Conservation (phyloP, 495 filamentous ascomycete genomes). For the Podospora comata region DNA sequence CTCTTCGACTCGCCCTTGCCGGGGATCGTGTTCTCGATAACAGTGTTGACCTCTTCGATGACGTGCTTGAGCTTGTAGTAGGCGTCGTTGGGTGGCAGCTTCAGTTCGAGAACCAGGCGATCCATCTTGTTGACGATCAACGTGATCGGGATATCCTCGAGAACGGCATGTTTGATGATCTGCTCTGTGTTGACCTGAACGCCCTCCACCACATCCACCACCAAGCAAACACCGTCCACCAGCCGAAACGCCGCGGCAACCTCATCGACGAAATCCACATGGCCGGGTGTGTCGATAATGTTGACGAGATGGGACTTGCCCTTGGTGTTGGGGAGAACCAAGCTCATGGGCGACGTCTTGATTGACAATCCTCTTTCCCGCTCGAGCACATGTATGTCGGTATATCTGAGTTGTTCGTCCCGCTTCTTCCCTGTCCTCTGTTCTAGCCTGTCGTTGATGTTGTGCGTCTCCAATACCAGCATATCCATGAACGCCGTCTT, state of each 20-base stretch:
- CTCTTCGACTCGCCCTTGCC: slow-evolving; percentile 76
- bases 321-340: slow-evolving; percentile 80
- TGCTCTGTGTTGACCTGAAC: slow-evolving; percentile 96
- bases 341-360: slow-evolving; percentile 90
- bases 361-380: slow-evolving; percentile 88
- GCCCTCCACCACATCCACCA: slow-evolving; percentile 97
- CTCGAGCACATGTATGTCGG: slow-evolving; percentile 85
- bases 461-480: slow-evolving; percentile 92
- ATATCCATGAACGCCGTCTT: slow-evolving; percentile 99
- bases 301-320: slow-evolving; percentile 97
- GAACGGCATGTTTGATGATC: slow-evolving; percentile 90
- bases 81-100: slow-evolving; percentile 89
- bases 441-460: slow-evolving; percentile 70
- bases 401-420: slow-evolving; percentile 92
- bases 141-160: slow-evolving; percentile 84
- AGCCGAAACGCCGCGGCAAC: slow-evolving; percentile 83
- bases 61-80: slow-evolving; percentile 99
- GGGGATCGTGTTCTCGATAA: slow-evolving; percentile 84
- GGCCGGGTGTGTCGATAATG: slow-evolving; percentile 91
- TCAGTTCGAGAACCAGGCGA: slow-evolving; percentile 87
- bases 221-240: slow-evolving; percentile 85
- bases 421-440: slow-evolving; percentile 75
- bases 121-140: slow-evolving; percentile 97
- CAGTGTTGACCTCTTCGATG: slow-evolving; percentile 93
- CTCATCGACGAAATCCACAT: slow-evolving; percentile 98